phyloP scores from a whole-genome alignment of 2,329 filamentous ascomycete genomes.

The Colletotrichum karsti region DNA sequence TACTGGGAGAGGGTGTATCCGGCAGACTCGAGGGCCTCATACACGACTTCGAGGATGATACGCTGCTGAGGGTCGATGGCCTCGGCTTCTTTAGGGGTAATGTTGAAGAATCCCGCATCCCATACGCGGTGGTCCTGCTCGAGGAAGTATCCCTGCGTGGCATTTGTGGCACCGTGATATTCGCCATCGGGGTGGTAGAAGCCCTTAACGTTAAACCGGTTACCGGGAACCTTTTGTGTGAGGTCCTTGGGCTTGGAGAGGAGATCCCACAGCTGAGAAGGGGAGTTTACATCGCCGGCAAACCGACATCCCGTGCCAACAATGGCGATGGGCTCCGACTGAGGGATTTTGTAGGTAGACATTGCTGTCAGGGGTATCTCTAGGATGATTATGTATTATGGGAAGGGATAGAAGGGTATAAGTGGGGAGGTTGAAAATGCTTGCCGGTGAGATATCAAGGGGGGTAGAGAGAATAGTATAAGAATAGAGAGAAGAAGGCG shows the following conservation, averaged over 20 bases:
- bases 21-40: slow-evolving; percentile 39
- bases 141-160: slow-evolving; percentile 26
- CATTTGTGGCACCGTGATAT: slow-evolving; percentile 24
- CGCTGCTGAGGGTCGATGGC: slow-evolving; percentile 44
- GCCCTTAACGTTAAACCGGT: slow-evolving; percentile 33
- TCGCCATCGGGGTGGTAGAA: slow-evolving; percentile 38
- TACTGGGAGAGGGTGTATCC: slow-evolving; percentile 33
- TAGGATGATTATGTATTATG: slow-evolving; percentile 23
- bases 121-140: slow-evolving; percentile 40
- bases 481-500: slow-evolving; percentile 24
- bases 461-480: slow-evolving; percentile 5
- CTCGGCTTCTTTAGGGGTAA: slow-evolving; percentile 37
- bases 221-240: slow-evolving; percentile 28
- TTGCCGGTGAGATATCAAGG: neutral
- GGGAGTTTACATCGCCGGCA: slow-evolving; percentile 41
- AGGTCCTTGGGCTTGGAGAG: slow-evolving; percentile 40
- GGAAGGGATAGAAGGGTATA: neutral
- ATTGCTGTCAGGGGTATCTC: slow-evolving; percentile 24
- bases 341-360: slow-evolving; percentile 27
- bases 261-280: slow-evolving; percentile 46
- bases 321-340: slow-evolving; percentile 47
- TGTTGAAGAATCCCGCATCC: slow-evolving; percentile 51
- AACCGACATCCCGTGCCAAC: slow-evolving; percentile 50
- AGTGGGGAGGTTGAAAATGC: neutral
- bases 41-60: slow-evolving; percentile 43